phyloP scores from a whole-genome alignment of 2,329 filamentous ascomycete genomes.

The Fusarium buharicum region DNA sequence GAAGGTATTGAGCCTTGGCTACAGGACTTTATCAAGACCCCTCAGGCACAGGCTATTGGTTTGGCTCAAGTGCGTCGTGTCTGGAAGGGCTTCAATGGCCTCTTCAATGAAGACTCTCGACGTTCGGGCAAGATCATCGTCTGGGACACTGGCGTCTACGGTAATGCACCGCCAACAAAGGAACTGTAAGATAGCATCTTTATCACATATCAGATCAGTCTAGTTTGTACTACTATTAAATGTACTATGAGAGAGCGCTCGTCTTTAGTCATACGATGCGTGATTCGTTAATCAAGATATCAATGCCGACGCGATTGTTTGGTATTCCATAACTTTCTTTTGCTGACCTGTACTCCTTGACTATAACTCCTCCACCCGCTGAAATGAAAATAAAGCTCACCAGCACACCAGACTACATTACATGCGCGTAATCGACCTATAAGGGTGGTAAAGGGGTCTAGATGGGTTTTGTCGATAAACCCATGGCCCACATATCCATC shows the following conservation, averaged over 20 bases:
- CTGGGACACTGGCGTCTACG: constrained; percentile 63
- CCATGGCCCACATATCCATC: constrained; percentile 26
- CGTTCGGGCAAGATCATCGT: constrained; percentile 67
- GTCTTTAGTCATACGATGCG: neutral
- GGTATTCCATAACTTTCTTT: constrained; percentile 27
- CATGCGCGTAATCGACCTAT: constrained; percentile 42
- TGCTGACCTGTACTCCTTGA: constrained; percentile 39
- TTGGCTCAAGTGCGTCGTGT: constrained; percentile 56
- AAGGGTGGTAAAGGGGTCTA: constrained; percentile 23
- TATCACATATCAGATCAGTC: neutral
- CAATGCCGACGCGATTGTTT: constrained; percentile 3
- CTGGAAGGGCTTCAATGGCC: constrained; percentile 69
- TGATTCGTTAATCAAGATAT: constrained; percentile 2
- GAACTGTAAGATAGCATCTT: neutral
- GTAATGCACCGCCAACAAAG: constrained; percentile 13
- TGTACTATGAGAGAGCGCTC: constrained; percentile 1
- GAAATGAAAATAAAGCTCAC: constrained; percentile 30
- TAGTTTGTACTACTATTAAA: constrained; percentile 6
- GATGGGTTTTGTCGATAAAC: constrained; percentile 17
- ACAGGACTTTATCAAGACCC: constrained; percentile 56
- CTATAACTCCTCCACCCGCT: constrained; percentile 38
- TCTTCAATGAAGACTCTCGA: constrained; percentile 71
- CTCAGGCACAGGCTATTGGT: constrained; percentile 54
- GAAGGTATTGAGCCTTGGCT: constrained; percentile 65
- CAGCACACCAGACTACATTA: constrained; percentile 39